Percentiles rank a stretch among this genome's conserved stretches.
Conservation (phyloP, 2,329 filamentous ascomycete species). For the Pseudopithomyces chartarum region DNA sequence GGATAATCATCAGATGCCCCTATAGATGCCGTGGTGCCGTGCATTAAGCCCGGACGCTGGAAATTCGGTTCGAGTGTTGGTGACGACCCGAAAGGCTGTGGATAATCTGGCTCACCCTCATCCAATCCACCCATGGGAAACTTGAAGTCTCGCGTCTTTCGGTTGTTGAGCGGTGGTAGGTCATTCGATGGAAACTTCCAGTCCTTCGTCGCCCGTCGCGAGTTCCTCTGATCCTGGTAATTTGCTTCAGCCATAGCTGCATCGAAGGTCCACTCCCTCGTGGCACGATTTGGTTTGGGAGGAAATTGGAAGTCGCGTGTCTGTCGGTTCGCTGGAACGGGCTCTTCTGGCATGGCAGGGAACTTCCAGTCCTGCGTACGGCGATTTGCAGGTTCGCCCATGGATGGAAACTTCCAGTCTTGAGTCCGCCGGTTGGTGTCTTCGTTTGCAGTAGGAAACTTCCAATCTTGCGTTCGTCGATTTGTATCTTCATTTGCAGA, state of each 20-base stretch:
- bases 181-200: constrained; percentile 29
- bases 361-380: constrained; percentile 62
- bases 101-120: constrained; percentile 20
- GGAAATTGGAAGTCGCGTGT: constrained; percentile 41
- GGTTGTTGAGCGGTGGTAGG: constrained; percentile 26
- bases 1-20: constrained; percentile 47
- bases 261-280: constrained; percentile 56
- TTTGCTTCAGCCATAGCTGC: constrained; percentile 49
- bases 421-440: constrained; percentile 47
- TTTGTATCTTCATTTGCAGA: constrained; percentile 25
- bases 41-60: constrained; percentile 45
- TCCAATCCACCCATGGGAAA: constrained; percentile 37
- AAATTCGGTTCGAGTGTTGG: constrained; percentile 41
- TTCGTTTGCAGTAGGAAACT: constrained; percentile 14
- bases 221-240: constrained; percentile 37
- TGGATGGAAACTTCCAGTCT: constrained; percentile 59
- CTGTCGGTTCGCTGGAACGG: constrained; percentile 16
- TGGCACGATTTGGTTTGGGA: constrained; percentile 47
- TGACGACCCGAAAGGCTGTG: constrained; percentile 28
- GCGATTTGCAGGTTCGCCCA: constrained; percentile 32
- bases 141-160: constrained; percentile 42
- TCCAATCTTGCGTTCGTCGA: constrained; percentile 56
- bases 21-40: constrained; percentile 48
- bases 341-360: constrained; percentile 35
- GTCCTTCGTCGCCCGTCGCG: constrained; percentile 42